Evolutionary conservation across 805 yeast genomes (phyloP).

Genomic region (Sugiyamaella mastotermitis): DNA sequence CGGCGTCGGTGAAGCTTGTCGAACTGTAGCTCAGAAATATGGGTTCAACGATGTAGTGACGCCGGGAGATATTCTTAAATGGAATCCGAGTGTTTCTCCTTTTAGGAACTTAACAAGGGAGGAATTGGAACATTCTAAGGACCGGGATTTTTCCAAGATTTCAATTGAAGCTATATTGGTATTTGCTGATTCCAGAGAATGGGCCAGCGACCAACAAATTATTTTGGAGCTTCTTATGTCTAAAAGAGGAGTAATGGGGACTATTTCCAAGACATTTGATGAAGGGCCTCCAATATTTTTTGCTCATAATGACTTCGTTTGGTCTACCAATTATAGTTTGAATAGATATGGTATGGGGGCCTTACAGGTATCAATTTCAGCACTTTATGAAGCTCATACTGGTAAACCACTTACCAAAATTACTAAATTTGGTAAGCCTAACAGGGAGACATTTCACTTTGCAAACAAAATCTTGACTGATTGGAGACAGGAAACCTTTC

Average conservation of each 20-base stretch:
- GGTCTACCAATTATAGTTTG: constrained; percentile 76
- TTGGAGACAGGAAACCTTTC: constrained; percentile 77
- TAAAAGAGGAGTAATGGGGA: constrained; percentile 57
- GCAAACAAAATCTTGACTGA: constrained; percentile 66
- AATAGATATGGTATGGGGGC: constrained; percentile 93
- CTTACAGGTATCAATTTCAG: constrained; percentile 56
- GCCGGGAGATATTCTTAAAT: constrained; percentile 63
- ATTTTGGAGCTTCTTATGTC: constrained; percentile 66
- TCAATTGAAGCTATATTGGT: constrained; percentile 73
- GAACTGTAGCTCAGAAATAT: constrained; percentile 65
- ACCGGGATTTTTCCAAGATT: constrained; percentile 19
- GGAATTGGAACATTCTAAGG: constrained; percentile 40
- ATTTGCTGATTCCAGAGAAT: constrained; percentile 83
- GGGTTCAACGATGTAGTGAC: constrained; percentile 74
- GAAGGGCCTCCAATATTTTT: constrained; percentile 68
- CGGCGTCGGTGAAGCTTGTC: constrained; percentile 64
- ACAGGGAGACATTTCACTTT: constrained; percentile 68
- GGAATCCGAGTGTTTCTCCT: constrained; percentile 58
- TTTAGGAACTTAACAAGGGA: constrained; percentile 49
- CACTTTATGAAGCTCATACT: constrained; percentile 51
- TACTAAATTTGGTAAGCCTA: constrained; percentile 80
- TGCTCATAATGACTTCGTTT: constrained; percentile 75
- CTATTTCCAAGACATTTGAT: constrained; percentile 55
- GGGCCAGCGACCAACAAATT: constrained; percentile 82
- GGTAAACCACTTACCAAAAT: constrained; percentile 47